These are phyloP conservation scores for Eutrema heterophyllum DNA, from an alignment of 345 rosid genomes.

Conservation along the genomic window DNA sequence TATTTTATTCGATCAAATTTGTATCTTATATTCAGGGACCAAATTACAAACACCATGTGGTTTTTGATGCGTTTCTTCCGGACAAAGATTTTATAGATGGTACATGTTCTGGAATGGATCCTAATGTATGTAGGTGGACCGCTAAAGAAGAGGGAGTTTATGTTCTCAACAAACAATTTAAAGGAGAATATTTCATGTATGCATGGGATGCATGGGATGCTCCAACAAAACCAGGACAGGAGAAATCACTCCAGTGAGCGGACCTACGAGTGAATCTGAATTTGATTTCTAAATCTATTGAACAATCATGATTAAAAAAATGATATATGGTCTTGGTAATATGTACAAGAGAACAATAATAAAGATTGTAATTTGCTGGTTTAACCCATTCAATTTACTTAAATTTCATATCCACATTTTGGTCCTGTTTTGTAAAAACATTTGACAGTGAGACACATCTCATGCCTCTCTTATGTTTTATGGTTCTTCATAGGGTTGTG, in stretches of 20 bases:
- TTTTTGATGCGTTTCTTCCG: neutral
- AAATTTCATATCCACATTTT: too few relatives aligned
- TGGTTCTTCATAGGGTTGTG: neutral
- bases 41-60: conserved; percentile 10
- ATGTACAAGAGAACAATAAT: neutral
- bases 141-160: conserved; percentile 11
- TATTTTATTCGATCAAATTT: neutral
- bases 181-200: conserved; percentile 17
- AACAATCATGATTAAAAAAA: too few relatives aligned
- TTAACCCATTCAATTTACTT: neutral
- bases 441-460: too few relatives aligned
- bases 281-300: neutral
- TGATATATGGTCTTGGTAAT: neutral
- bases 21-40: conserved; percentile 13
- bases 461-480: too few relatives aligned
- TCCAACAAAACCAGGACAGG: neutral
- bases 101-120: conserved; percentile 9
- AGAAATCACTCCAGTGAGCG: neutral
- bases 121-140: conserved; percentile 12
- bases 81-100: conserved; percentile 9
- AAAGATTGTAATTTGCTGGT: neutral
- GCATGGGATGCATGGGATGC: neutral
- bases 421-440: too few relatives aligned
- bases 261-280: neutral
- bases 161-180: neutral